phyloP scores from a whole-genome alignment of 768 basidiomycete species.

The Mycena venus region DNA sequence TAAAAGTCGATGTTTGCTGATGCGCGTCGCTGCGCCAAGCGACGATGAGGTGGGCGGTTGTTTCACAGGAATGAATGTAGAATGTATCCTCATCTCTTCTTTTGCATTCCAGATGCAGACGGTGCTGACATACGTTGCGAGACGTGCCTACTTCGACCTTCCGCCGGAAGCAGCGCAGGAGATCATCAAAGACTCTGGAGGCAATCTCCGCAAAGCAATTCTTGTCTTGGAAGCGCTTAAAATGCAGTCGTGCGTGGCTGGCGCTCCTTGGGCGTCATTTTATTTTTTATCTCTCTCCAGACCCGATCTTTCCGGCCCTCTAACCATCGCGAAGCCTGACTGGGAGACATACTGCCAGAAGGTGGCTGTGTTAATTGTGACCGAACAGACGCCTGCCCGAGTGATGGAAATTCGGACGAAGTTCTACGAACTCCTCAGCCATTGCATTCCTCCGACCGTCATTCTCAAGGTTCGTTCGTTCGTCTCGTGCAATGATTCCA shows the following conservation, averaged over 20 bases:
- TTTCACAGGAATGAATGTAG: conserved; percentile 14
- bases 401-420: conserved; percentile 94
- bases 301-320: conserved; percentile 84
- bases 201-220: conserved; percentile 95
- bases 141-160: conserved; percentile 83
- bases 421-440: conserved; percentile 94
- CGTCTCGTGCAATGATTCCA: neutral
- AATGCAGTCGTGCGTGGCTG: conserved; percentile 90
- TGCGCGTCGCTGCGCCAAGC: conserved; percentile 92
- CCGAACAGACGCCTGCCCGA: conserved; percentile 89
- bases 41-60: conserved; percentile 72
- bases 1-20: conserved; percentile 92
- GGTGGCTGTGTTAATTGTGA: conserved; percentile 90
- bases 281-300: conserved; percentile 54
- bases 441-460: conserved; percentile 95
- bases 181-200: conserved; percentile 85
- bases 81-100: neutral
- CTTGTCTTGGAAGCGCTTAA: conserved; percentile 95
- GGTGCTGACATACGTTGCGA: conserved; percentile 86
- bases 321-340: conserved; percentile 95
- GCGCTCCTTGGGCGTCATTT: conserved; percentile 9
- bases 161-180: conserved; percentile 81
- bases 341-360: conserved; percentile 98
- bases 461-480: conserved; percentile 81
- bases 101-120: conserved; percentile 72